Evolutionary conservation across 441 rosid genomes (phyloP), one percentile per base, ranked within the genome.

Genomic region (Gossypium lobatum): DNA sequence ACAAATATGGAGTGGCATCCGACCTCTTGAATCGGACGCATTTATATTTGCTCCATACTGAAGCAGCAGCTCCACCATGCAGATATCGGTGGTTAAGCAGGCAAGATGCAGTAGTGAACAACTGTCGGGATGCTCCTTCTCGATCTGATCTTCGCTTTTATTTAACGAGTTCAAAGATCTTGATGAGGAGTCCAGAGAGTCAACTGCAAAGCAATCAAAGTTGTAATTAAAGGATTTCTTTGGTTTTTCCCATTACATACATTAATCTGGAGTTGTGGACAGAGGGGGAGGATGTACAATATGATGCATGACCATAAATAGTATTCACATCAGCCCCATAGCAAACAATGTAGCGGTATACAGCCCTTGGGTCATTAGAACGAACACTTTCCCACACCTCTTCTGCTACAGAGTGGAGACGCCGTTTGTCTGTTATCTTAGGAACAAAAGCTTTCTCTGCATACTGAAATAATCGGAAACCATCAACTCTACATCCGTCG

Each of bases 41-140:
- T 91, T 88, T 48, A 89, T 72, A 58, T 90, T 86, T 59, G 94
- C 98, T 6, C 97, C 98, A 78, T 95, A 91, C 75, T 93, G 98
- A 57, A 93, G 86, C 58, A 95, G 88, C 16, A 95, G 87, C 80
- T 95, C 98, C 16, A 90, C 88, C 98, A 93, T 91, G 77, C 93
- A 95, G 20, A 89, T 83, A 77, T 93, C 97, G 23, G 96, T 89
- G 78, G 83, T 81, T 77, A 90, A 84, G 83, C 97, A 95, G 69
- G 99, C 98, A 6, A 90, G 92, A 81, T 95, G 99, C 84, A 95
- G 98, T 76, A 95, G 80, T 28, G 95, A 87, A 78, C 93, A 91
- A 21, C 90, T 87, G 53, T 83, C 87, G 55, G 85, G 78, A 73
- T 79, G 75, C 37, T 90, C 92, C 62, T 86, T 84, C 74, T 79